Evolutionary conservation across 2,329 filamentous ascomycete species (phyloP), one percentile per base, ranked within the genome.

Genomic region (Fusarium poae): DNA sequence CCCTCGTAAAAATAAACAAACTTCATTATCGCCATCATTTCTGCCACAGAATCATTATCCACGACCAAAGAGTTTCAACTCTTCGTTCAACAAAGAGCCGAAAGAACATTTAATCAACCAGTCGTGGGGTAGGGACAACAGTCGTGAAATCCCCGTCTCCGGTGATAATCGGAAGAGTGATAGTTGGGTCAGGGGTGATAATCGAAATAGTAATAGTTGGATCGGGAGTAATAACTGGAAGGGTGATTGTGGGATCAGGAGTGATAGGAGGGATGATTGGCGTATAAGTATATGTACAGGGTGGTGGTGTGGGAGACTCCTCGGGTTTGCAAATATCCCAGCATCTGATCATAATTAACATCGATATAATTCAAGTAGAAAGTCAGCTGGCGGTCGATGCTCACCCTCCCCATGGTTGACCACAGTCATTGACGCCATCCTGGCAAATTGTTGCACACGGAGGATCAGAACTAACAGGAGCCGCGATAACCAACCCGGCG

Each of bases 311-410:
- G 12, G 75, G 75, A 20, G 67, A 52, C 16, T 59, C 39, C 10
- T 76, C 43, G 30, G 70, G 68, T 21, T 59, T 61, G 60, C 77
- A 79, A 16, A 67, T 60, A 55, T 78, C 67, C 58, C 75, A 79
- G 45, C 78, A 79, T 8, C 77, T 78, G 15, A 20, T 23, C 7
- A 4, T 5, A 23, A 40, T 70, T 29, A 73, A 50, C 25, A 42
- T 23, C 43, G 16, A 18, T 35, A 5, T 6, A 5, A 13, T 16
- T 6, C 21, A 32, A 45, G 10, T 5, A 16, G 4, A 18, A 23
- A 21, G 15, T 27, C 39, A 9, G 32, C 10, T 20, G n/a, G n/a
- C 2, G 18, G 7, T 45, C 18, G 11, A 9, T 1, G 35, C 70
- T 68, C 65, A 78, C 77, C 63, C 72, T 75, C 76, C 76, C 32